Conservation (phyloP, 371 early-diverging fungal genomes). For the Apophysomyces elegans region DNA sequence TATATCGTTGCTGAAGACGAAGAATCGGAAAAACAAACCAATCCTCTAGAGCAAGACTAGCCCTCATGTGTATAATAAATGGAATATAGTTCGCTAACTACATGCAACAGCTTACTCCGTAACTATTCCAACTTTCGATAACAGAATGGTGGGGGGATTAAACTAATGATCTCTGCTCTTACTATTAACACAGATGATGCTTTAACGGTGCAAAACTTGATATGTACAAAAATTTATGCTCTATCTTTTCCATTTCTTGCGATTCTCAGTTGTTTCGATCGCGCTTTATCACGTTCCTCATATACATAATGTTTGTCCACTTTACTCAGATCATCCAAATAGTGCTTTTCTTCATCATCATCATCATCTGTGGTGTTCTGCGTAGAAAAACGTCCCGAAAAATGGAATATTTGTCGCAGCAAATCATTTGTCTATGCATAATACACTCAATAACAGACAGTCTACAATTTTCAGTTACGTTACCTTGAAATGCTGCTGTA, state of each 20-base stretch:
- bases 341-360: conserved; percentile 19
- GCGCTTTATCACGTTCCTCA: conserved; percentile 39
- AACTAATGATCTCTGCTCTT: not conserved
- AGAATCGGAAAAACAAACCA: not conserved
- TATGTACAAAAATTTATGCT: conserved; percentile 10
- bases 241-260: conserved; percentile 36
- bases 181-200: not conserved
- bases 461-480: not conserved
- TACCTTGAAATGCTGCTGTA: conserved; percentile 40
- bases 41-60: not conserved
- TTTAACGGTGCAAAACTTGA: not conserved
- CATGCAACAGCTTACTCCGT: too few relatives aligned
- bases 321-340: conserved; percentile 27
- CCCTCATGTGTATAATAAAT: not conserved
- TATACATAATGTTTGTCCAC: conserved; percentile 38
- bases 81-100: not conserved
- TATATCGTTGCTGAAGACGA: not conserved
- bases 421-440: conserved; percentile 26
- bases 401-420: conserved; percentile 38
- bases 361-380: conserved; percentile 24
- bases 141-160: too few relatives aligned
- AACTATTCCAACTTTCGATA: too few relatives aligned
- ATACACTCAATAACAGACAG: not conserved
- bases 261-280: conserved; percentile 36
- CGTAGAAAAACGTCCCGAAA: conserved; percentile 20